Base-by-base conservation (phyloP, 1,139 yeast genomes). In the Candida sp. region DNA sequence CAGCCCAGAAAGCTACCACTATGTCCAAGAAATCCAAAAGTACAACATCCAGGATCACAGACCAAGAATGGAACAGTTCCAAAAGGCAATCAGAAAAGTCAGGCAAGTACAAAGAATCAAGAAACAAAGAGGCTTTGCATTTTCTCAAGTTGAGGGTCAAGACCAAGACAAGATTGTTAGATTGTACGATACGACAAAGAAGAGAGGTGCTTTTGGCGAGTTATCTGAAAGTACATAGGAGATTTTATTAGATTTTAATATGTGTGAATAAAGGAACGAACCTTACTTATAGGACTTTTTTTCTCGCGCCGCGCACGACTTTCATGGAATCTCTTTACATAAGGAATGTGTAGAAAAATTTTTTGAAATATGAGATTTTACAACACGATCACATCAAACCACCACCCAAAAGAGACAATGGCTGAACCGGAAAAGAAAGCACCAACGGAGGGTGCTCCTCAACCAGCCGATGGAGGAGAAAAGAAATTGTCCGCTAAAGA, bases 91-190 rank as follows among this genome's bases (percentile, higher is more conserved):
- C 53, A 83, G 98, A 65, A 94, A 93, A 67, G 98, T 94, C 40
- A 87, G 99, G 69, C 99, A 96, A 69, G 98, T 96, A 35, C 98
- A 94, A 69, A 83, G 99, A 69, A 93, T 94, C 88, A 90, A 96
- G 66, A 96, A 94, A 65, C 99, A 94, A 73, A 87, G 99, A 71
- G 99, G 99, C 22, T 96, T 91, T 78, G 99, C 99, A 1, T 96
- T 94, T 63, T 92, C 98, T 3, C 99, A 94, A 70, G 94, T 90
- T 48, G 97, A 92, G 59, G 96, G 90, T 60, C 88, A 86, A 62
- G 96, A 96, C 46, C 98, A 94, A 70, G 96, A 91, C 57, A 86
- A 87, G 65, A 84, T 96, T 57, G 88, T 96, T 48, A 83, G 99
- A 63, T 90, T 96, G 73, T 96, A 96, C 63, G 99, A 96, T 69